Evolutionary conservation across 1,284 basidiomycete genomes (phyloP).

Genomic region (Ceratobasidium papillatum): DNA sequence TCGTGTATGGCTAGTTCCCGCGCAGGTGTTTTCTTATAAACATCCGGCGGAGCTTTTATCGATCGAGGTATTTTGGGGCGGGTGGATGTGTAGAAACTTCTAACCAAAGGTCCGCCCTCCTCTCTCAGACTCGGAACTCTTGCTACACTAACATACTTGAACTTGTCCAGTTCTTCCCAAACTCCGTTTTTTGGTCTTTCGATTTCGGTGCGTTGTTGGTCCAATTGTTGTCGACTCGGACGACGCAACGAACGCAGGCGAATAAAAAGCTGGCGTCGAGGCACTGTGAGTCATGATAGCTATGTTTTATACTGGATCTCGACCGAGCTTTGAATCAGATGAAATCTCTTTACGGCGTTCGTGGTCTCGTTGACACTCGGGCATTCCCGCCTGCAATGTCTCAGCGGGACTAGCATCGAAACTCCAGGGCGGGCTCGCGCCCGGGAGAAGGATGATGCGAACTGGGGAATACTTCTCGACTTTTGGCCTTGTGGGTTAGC

Average conservation of each 20-base stretch:
- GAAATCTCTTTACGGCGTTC: conserved; percentile 76
- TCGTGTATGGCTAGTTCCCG: conserved; percentile 56
- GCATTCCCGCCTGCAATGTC: conserved; percentile 68
- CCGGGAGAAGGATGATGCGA: conserved; percentile 67
- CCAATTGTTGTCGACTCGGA: conserved; percentile 52
- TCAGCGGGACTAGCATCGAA: conserved; percentile 84
- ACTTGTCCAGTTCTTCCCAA: conserved; percentile 67
- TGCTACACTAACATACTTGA: background rate
- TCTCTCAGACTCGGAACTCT: background rate
- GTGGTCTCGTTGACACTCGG: conserved; percentile 64
- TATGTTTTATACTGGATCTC: no score
- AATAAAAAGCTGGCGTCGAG: conserved; percentile 71
- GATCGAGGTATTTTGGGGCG: conserved; percentile 61
- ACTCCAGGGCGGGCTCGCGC: conserved; percentile 64
- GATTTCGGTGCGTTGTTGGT: conserved; percentile 65
- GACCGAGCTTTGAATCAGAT: conserved; percentile 50
- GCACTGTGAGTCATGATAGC: conserved; percentile 61
- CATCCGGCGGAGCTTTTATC: background rate
- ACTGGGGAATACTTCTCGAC: conserved; percentile 58
- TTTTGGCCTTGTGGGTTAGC: conserved; percentile 62
- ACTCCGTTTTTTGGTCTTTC: conserved; percentile 74
- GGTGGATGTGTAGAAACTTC: conserved; percentile 83
- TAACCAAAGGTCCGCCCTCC: conserved; percentile 68
- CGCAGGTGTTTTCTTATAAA: conserved; percentile 55
- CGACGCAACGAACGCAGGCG: conserved; percentile 58